phyloP scores from a whole-genome alignment of 192 early-diverging fungal genomes.

The Fimicolochytrium jonesii region DNA sequence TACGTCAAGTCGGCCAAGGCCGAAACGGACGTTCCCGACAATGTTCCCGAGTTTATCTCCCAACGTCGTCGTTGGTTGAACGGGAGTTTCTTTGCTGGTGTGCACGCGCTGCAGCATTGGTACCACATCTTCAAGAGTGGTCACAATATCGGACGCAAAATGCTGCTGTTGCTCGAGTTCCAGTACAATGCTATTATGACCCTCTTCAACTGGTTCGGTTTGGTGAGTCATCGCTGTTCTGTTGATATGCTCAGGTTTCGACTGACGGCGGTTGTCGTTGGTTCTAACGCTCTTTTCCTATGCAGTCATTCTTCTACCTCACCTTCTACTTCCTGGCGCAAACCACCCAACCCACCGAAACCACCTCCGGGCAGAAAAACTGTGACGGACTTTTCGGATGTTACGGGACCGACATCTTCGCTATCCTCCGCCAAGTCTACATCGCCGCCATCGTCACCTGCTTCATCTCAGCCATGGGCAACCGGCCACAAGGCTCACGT shows the following conservation, averaged over 20 bases:
- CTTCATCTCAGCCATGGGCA: conserved; percentile 90
- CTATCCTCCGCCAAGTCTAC: conserved; percentile 70
- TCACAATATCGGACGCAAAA: conserved; percentile 68
- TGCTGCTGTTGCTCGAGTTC: conserved; percentile 73
- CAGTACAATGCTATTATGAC: conserved; percentile 76
- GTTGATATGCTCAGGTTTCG: too few relatives aligned
- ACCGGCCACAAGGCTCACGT: conserved; percentile 90
- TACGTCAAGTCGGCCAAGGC: conserved; percentile 87
- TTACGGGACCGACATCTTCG: conserved; percentile 56
- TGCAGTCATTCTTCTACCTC: conserved; percentile 81
- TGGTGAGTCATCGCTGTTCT: conserved; percentile 49
- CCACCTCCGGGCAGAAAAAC: too few relatives aligned
- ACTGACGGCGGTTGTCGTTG: not conserved
- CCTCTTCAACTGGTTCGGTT: conserved; percentile 86
- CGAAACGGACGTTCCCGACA: conserved; percentile 92
- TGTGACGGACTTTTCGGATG: too few relatives aligned
- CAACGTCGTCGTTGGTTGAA: conserved; percentile 96
- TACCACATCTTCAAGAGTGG: conserved; percentile 71
- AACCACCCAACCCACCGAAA: conserved; percentile 5
- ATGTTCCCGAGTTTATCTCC: conserved; percentile 86
- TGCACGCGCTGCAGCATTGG: conserved; percentile 80
- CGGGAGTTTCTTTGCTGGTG: conserved; percentile 89
- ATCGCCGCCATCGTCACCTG: conserved; percentile 73
- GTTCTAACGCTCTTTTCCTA: not conserved
- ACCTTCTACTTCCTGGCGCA: conserved; percentile 78